These are phyloP conservation scores for Rhipidocladum racemiflorum DNA, from an alignment of 176 grass and related monocot species.

Conservation along the genomic window DNA sequence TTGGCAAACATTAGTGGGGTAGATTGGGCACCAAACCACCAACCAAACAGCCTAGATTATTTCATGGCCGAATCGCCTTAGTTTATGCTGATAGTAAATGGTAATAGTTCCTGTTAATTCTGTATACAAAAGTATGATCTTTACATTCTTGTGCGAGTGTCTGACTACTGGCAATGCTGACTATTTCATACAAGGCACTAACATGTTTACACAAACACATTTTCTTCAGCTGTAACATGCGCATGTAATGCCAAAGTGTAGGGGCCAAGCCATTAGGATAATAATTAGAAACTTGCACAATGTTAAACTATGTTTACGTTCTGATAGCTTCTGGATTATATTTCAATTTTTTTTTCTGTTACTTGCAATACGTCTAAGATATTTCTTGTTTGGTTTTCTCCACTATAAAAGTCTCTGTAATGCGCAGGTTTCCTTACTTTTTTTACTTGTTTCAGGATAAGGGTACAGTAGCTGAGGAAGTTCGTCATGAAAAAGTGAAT, in stretches of 20 bases:
- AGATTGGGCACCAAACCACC: background rate
- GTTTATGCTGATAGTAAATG: background rate
- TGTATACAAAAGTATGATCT: slow-evolving; percentile 16
- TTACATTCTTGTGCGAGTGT: slow-evolving; percentile 4
- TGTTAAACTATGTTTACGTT: background rate
- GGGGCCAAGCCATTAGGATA: background rate
- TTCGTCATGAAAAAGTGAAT: slow-evolving; percentile 58
- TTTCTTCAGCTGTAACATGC: background rate
- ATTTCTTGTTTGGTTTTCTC: slow-evolving; percentile 25
- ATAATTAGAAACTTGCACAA: background rate
- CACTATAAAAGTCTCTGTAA: background rate
- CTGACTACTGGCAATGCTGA: background rate
- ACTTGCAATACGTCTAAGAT: background rate
- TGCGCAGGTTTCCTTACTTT: slow-evolving; percentile 28
- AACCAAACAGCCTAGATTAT: background rate
- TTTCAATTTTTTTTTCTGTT: slow-evolving; percentile 1
- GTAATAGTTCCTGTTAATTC: background rate
- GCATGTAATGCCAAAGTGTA: background rate
- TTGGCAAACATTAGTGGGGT: background rate
- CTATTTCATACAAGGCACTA: background rate
- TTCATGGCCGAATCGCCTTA: background rate
- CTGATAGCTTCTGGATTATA: background rate
- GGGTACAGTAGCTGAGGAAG: slow-evolving; percentile 38
- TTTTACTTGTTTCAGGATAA: slow-evolving; percentile 56
- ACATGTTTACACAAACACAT: background rate